phyloP scores from a whole-genome alignment of 176 grass and related monocot species.

The Alopecurus myosuroides region DNA sequence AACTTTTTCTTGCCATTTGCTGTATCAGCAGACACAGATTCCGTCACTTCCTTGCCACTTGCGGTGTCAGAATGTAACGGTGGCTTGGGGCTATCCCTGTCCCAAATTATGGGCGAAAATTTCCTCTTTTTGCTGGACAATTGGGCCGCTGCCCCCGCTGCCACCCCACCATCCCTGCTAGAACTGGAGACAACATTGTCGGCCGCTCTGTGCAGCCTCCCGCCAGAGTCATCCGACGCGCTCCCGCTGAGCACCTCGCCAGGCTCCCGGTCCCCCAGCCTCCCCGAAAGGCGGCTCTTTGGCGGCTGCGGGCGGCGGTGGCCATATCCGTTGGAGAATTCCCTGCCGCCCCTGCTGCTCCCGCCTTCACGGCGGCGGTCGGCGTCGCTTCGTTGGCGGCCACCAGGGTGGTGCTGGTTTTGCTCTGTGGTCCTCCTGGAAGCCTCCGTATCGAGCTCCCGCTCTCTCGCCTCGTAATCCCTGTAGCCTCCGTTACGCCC shows the following conservation, averaged over 20 bases:
- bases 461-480: slow-evolving; percentile 59
- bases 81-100: slow-evolving; percentile 55
- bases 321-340: slow-evolving; percentile 33
- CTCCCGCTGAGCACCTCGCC: slow-evolving; percentile 78
- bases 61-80: neutral
- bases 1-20: slow-evolving; percentile 11
- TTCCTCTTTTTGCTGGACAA: slow-evolving; percentile 72
- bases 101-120: slow-evolving; percentile 95
- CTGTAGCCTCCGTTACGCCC: slow-evolving; percentile 46
- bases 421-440: slow-evolving; percentile 43
- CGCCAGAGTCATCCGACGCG: slow-evolving; percentile 57
- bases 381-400: slow-evolving; percentile 17
- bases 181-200: slow-evolving; percentile 41
- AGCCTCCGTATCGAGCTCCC: slow-evolving; percentile 43
- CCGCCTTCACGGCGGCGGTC: slow-evolving; percentile 30
- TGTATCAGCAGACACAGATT: slow-evolving; percentile 9
- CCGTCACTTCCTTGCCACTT: slow-evolving; percentile 18
- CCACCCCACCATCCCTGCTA: slow-evolving; percentile 24
- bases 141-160: neutral
- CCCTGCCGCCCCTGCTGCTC: slow-evolving; percentile 32
- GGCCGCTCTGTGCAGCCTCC: slow-evolving; percentile 22
- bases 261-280: slow-evolving; percentile 56
- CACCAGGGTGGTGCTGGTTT: neutral
- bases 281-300: slow-evolving; percentile 32
- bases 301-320: slow-evolving; percentile 38